These are phyloP conservation scores for Symmetrospora coprosmae DNA, from an alignment of 768 basidiomycete genomes.

Conservation along the genomic window DNA sequence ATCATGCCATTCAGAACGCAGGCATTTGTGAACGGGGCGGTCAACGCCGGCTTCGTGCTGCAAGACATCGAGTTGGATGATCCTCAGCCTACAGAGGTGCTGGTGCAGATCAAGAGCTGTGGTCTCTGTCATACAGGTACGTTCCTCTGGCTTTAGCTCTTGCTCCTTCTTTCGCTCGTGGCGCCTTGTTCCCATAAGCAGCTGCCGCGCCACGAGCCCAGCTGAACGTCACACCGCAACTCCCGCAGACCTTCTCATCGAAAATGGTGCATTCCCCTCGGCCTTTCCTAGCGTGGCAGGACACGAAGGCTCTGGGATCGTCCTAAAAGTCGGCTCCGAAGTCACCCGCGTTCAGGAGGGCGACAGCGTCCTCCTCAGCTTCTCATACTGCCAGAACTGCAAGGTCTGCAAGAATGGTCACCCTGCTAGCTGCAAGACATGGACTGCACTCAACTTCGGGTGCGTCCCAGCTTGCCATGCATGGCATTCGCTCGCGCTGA, in stretches of 20 bases:
- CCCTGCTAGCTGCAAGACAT: conserved; percentile 24
- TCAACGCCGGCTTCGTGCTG: conserved; percentile 12
- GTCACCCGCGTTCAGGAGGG: conserved; percentile 39
- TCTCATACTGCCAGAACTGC: conserved; percentile 23
- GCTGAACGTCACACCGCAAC: conserved; percentile 12
- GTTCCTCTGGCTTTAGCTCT: not conserved
- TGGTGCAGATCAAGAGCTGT: conserved; percentile 11
- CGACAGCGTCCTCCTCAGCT: conserved; percentile 26
- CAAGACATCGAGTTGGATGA: conserved; percentile 22
- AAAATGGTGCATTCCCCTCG: conserved; percentile 24
- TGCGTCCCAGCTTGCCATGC: too few species aligned
- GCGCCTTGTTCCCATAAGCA: not conserved
- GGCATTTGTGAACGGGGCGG: conserved; percentile 3
- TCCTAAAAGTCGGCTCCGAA: conserved; percentile 36
- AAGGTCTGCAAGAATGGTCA: conserved; percentile 23
- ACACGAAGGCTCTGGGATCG: conserved; percentile 31
- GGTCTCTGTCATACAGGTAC: conserved; percentile 28
- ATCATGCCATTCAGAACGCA: conserved; percentile 6
- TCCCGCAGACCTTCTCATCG: not conserved
- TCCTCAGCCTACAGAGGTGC: conserved; percentile 26
- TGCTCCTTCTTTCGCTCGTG: not conserved
- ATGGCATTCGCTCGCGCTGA: not conserved
- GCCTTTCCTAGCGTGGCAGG: conserved; percentile 19
- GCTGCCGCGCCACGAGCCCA: conserved; percentile 4
- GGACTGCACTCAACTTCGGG: too few species aligned